Base-by-base conservation (phyloP, 139 green algal species). In the Gonium pectorale region DNA sequence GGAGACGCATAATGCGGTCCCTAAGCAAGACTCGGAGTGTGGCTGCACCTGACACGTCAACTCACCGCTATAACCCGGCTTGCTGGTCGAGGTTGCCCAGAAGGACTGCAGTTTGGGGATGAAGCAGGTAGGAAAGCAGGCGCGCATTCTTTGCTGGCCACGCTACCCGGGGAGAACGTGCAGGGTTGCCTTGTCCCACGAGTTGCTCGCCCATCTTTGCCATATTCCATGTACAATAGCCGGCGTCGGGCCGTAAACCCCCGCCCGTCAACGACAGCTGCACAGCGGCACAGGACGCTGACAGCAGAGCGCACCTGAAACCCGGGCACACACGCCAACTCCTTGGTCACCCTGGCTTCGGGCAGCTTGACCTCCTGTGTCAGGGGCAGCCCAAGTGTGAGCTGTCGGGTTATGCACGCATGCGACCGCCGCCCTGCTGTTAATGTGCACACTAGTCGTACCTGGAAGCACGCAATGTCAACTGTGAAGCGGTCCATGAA, bases 291-390 rank as follows among this genome's bases (percentile, higher is more conserved):
- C 56, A 66, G 13, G 8, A 13, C 21, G 21, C n/a, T 66, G 21
- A 31, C 56, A 29, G 13, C 52, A 56, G 13, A 56, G 0, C 29
- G 0, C 21, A 90, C 86, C 89, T 97, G 90, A 69, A 89, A 97
- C 0, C 92, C 94, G 5, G 93, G 74, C 19, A 97, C 85, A 19
- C 89, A 92, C 0, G 80, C 90, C 37, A 95, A 49, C 66, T 97
- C 92, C 62, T 88, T 89, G 37, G 92, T 96, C 24, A 97, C 80
- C 74, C 93, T 94, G 1, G 90, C 67, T 0, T 90, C 73, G 17
- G 86, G 78, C 37, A 97, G 51, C 63, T 97, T 97, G 0, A 91
- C 89, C 86, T 97, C 94, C 92, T 96, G 87, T 54, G 44, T 17
- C 19, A 33, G 62, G 8, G 8, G 27, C 33, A 17, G 7, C 13